Percentiles rank a stretch among this genome's conserved stretches.
These are phyloP conservation scores for Euphorbia tirucalli DNA, from an alignment of 345 rosid genomes.

Conservation along the genomic window DNA sequence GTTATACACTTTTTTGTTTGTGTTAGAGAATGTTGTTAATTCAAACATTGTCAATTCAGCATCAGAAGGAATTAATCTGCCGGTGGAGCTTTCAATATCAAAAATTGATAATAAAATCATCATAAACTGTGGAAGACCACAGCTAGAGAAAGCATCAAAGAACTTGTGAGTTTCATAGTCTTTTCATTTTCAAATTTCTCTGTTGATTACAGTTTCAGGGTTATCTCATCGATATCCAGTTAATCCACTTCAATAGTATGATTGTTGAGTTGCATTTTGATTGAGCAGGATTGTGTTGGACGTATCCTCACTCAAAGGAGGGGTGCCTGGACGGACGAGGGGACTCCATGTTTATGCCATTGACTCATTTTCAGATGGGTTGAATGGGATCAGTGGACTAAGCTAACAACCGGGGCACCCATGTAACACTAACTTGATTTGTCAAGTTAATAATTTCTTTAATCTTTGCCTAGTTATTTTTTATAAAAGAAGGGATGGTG, in stretches of 20 bases:
- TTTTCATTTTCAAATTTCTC: not conserved
- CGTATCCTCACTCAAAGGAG: conserved; percentile 65
- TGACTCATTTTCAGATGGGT: conserved; percentile 46
- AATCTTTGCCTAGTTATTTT: conserved; percentile 7
- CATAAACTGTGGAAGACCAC: conserved; percentile 39
- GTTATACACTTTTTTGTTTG: not conserved
- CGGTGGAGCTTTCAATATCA: conserved; percentile 44
- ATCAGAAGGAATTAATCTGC: conserved; percentile 49
- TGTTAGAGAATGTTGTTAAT: conserved; percentile 16
- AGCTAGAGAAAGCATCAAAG: conserved; percentile 39
- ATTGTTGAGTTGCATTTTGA: conserved; percentile 3
- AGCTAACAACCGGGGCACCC: conserved; percentile 19
- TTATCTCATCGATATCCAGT: not conserved
- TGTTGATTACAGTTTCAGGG: not conserved
- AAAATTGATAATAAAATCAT: conserved; percentile 47
- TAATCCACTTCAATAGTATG: not conserved
- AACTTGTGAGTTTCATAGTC: conserved; percentile 43
- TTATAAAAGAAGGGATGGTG: conserved; percentile 2
- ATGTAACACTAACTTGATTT: conserved; percentile 21
- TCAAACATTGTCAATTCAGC: conserved; percentile 41
- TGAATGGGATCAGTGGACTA: conserved; percentile 34
- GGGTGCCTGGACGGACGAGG: conserved; percentile 91
- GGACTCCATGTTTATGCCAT: conserved; percentile 53
- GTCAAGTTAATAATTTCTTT: conserved; percentile 4
- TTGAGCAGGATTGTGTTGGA: conserved; percentile 68